phyloP scores from a whole-genome alignment of 257 asterid genomes.

The Knoxia roxburghii region DNA sequence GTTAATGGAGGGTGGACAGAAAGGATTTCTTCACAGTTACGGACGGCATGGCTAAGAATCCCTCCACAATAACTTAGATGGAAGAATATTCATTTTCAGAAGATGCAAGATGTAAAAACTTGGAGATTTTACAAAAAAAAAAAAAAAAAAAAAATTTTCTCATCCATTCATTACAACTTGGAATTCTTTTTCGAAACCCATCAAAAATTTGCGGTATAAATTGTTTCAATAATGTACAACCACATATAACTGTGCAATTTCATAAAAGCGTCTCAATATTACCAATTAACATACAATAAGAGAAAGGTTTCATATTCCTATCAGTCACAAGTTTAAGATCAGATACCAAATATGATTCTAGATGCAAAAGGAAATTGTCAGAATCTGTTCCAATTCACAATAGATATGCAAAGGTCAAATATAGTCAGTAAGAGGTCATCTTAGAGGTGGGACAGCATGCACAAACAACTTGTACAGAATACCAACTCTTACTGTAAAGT shows the following conservation, averaged over 20 bases:
- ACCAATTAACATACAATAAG: constrained; percentile 5
- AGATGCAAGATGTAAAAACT: neutral
- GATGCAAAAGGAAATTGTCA: constrained; percentile 11
- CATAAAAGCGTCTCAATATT: neutral
- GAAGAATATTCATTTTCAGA: neutral
- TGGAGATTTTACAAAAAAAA: neutral
- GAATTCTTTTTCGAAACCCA: no score
- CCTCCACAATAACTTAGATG: neutral
- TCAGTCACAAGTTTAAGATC: constrained; percentile 13
- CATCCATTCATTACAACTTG: neutral
- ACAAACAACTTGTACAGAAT: constrained; percentile 7
- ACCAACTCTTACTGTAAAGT: neutral
- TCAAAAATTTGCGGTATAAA: no score
- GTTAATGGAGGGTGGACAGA: no score
- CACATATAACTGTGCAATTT: neutral
- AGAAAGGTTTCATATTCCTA: constrained; percentile 5
- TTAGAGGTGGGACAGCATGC: neutral
- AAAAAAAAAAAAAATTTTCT: no score
- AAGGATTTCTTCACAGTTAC: neutral
- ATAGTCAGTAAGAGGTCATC: neutral
- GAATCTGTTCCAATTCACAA: constrained; percentile 11
- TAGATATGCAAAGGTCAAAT: neutral
- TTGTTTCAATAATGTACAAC: constrained; percentile 7
- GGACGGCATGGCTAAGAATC: neutral
- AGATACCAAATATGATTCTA: constrained; percentile 4